Percentiles rank a stretch among this genome's conserved stretches.
phyloP scores from a whole-genome alignment of 2,329 filamentous ascomycete species.

The Fusarium goolgardi region DNA sequence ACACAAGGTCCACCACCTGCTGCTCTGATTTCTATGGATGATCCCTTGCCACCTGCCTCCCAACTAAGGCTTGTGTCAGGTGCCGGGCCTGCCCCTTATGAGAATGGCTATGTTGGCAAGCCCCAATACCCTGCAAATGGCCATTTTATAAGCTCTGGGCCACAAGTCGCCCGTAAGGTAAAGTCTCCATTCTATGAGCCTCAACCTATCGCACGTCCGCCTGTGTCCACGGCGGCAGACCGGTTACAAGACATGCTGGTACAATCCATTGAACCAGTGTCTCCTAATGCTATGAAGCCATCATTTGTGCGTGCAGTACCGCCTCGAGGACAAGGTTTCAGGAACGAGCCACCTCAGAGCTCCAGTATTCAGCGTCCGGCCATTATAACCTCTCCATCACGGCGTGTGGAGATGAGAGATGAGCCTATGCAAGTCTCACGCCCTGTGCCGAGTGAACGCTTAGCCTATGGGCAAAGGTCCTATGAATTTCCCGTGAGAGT shows the following conservation, averaged over 20 bases:
- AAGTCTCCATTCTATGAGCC: constrained; percentile 40
- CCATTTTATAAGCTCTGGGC: constrained; percentile 32
- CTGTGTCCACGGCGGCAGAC: constrained; percentile 25
- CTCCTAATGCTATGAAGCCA: constrained; percentile 52
- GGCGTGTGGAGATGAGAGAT: constrained; percentile 31
- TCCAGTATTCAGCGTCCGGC: constrained; percentile 38
- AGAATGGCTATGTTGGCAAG: constrained; percentile 48
- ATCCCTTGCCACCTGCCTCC: constrained; percentile 35
- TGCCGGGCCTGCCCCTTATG: constrained; percentile 41
- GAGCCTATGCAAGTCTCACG: constrained; percentile 33
- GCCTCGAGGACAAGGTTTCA: constrained; percentile 43
- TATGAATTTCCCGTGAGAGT: constrained; percentile 28
- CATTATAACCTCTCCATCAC: constrained; percentile 37
- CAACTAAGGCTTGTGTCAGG: constrained; percentile 37
- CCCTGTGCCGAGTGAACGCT: constrained; percentile 32
- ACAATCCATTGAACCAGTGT: constrained; percentile 59
- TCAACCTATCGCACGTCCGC: constrained; percentile 39
- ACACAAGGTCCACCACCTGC: constrained; percentile 25
- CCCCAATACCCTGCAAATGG: constrained; percentile 32
- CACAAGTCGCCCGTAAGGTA: constrained; percentile 47
- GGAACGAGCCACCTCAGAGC: constrained; percentile 37
- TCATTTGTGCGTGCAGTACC: constrained; percentile 52
- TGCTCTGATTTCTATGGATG: constrained; percentile 17
- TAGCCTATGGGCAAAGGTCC: constrained; percentile 12
- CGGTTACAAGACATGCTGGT: constrained; percentile 58